Evolutionary conservation across 2,329 filamentous ascomycete genomes (phyloP).

Genomic region (Paraphaeosphaeria minitans): DNA sequence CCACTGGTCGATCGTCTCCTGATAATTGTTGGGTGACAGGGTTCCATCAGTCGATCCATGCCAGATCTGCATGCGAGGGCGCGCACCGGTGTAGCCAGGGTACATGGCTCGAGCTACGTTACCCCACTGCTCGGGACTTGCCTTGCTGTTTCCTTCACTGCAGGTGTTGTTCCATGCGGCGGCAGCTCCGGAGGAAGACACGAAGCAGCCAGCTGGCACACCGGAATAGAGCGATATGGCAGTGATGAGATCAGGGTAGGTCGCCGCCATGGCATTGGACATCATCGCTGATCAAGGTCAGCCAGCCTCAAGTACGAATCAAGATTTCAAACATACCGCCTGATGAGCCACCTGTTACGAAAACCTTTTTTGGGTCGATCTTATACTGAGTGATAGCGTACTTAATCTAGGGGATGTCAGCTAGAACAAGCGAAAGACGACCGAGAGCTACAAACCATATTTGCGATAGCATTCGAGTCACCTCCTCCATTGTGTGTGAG

Average conservation of each 20-base stretch:
- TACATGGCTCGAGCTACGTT: constrained; percentile 56
- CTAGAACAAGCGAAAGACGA: no score
- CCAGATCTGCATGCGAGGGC: constrained; percentile 63
- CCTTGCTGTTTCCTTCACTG: constrained; percentile 54
- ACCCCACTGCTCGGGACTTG: constrained; percentile 56
- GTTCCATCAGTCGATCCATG: constrained; percentile 60
- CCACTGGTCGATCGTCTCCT: constrained; percentile 55
- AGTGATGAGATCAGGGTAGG: constrained; percentile 60
- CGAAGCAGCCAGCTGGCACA: constrained; percentile 61
- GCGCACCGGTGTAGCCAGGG: constrained; percentile 56
- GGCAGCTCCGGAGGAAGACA: constrained; percentile 49
- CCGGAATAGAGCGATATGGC: constrained; percentile 59
- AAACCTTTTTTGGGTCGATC: constrained; percentile 58
- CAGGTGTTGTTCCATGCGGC: constrained; percentile 60
- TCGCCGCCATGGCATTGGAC: constrained; percentile 55
- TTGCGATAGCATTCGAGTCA: constrained; percentile 61
- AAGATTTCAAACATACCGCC: constrained; percentile 37
- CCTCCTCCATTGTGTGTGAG: constrained; percentile 63
- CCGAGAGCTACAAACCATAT: constrained; percentile 50
- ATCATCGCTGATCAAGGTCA: constrained; percentile 30
- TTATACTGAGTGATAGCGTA: constrained; percentile 60
- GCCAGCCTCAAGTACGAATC: neutral
- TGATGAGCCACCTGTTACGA: constrained; percentile 59
- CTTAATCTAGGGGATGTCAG: constrained; percentile 45
- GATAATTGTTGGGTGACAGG: constrained; percentile 59